Base-by-base conservation (phyloP, 2,329 filamentous ascomycete species). In the Aspergillus sp. region DNA sequence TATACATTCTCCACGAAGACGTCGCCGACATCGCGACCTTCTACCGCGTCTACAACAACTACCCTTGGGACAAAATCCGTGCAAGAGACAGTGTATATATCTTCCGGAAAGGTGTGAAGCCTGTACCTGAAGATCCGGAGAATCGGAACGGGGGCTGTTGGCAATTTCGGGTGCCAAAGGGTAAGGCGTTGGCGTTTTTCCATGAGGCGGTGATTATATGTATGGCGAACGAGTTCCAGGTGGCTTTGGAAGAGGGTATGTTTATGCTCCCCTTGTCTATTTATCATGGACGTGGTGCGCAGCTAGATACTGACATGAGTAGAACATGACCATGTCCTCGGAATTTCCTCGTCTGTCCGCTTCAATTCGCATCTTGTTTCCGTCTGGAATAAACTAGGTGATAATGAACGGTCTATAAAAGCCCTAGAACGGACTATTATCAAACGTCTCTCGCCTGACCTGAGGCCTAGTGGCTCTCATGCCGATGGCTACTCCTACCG, bases 381-480 rank as follows among this genome's bases (percentile, higher is more conserved):
- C 58, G 81, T 97, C 62, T 97, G 91, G 91, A 93, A 95, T 72
- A 88, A 93, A 53, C 86, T 95, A 62, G 84, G 84, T 19, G 84
- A 82, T 51, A 90, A 93, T 69, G 78, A 88, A 62, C 82, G 80
- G 57, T 93, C 89, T 5, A 80, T 93, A 57, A 83, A 91, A 63
- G 80, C 76, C 53, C 78, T 96, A 50, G 77, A 90, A 43, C 73
- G 81, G 53, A 85, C 82, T 43, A 83, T 95, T 45, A 74, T 95
- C 43, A 79, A 84, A 45, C 81, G 87, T 55, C 74, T 96, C 25
- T 85, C 85, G 5, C 72, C 78, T 1, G 86, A 93, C 63, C 72
- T 95, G 56, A 76, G 76, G 49, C 88, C 88, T 35, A 86, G 85
- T 72, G 71, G 70, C 23, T 70, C 75, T 32, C 72, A 72, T 35